Conservation (phyloP, 306 rosid species). For the Trifolium pratense region DNA sequence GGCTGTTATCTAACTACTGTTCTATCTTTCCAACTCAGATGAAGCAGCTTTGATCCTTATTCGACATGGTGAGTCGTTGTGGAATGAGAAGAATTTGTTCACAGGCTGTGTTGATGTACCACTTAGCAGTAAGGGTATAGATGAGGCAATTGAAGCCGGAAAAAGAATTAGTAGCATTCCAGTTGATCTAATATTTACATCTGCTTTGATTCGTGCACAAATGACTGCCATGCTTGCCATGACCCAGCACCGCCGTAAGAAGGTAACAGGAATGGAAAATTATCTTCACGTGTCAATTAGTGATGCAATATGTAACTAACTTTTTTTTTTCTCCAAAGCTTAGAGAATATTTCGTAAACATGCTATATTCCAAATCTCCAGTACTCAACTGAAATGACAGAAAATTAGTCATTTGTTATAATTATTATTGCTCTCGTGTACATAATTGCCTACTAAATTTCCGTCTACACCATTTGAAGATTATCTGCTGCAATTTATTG, state of each 20-base stretch:
- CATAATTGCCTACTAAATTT: constrained; percentile 6
- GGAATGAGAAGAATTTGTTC: constrained; percentile 97
- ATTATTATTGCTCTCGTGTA: constrained; percentile 5
- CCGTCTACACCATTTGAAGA: constrained; percentile 25
- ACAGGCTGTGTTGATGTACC: constrained; percentile 99
- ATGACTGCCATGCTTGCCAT: constrained; percentile 99
- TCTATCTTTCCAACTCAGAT: constrained; percentile 52
- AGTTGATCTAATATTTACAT: constrained; percentile 87
- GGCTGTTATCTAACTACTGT: constrained; percentile 31
- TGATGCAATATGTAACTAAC: constrained; percentile 5
- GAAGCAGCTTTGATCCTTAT: constrained; percentile 94
- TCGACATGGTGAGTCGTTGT: constrained; percentile 92
- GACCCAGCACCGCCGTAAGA: constrained; percentile 93
- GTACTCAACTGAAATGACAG: constrained; percentile 23
- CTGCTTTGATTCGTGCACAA: constrained; percentile 96
- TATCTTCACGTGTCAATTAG: constrained; percentile 14
- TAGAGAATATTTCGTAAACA: not conserved
- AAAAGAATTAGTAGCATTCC: constrained; percentile 98
- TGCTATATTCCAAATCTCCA: too few species aligned
- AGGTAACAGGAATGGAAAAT: constrained; percentile 55
- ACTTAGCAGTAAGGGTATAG: constrained; percentile 88
- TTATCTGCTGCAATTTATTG: constrained; percentile 15
- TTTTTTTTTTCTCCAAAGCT: not conserved
- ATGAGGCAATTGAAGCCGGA: constrained; percentile 99
- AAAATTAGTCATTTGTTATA: constrained; percentile 27